These are phyloP conservation scores for Boletus semigastroideus DNA, from an alignment of 1,284 basidiomycete genomes.

Conservation along the genomic window DNA sequence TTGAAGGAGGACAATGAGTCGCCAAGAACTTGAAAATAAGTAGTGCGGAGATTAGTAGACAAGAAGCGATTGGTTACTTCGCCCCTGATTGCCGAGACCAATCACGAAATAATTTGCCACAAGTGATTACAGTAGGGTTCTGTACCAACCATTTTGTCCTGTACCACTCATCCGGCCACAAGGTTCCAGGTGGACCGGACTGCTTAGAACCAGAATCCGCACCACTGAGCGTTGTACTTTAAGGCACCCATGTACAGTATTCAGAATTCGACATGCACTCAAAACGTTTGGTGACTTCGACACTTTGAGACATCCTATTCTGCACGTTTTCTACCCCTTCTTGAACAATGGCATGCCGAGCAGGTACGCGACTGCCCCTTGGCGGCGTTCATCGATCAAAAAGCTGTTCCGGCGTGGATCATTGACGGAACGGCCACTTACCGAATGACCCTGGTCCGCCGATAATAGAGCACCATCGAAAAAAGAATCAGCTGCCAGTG, in stretches of 20 bases:
- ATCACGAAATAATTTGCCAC: too few species aligned
- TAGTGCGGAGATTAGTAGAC: not conserved
- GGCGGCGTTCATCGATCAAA: not conserved
- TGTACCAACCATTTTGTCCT: too few species aligned
- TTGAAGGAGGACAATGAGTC: not conserved
- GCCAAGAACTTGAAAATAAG: not conserved
- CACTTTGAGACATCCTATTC: not conserved
- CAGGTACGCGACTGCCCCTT: not conserved
- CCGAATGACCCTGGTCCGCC: not conserved
- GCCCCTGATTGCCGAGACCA: too few species aligned
- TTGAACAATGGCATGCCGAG: slow-evolving; percentile 2
- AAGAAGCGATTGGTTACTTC: too few species aligned
- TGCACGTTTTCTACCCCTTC: not conserved
- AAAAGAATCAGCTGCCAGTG: too few species aligned
- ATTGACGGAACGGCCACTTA: not conserved
- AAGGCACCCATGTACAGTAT: not conserved
- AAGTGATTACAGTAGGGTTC: too few species aligned
- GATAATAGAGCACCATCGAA: too few species aligned
- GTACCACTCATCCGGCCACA: too few species aligned
- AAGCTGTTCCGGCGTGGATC: not conserved
- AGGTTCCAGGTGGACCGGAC: too few species aligned
- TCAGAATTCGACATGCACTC: not conserved
- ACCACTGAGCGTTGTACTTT: too few species aligned
- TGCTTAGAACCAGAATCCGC: too few species aligned
- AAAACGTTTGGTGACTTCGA: not conserved